Base-by-base conservation (phyloP, 208 protist species). In the Trypanosoma mega region DNA sequence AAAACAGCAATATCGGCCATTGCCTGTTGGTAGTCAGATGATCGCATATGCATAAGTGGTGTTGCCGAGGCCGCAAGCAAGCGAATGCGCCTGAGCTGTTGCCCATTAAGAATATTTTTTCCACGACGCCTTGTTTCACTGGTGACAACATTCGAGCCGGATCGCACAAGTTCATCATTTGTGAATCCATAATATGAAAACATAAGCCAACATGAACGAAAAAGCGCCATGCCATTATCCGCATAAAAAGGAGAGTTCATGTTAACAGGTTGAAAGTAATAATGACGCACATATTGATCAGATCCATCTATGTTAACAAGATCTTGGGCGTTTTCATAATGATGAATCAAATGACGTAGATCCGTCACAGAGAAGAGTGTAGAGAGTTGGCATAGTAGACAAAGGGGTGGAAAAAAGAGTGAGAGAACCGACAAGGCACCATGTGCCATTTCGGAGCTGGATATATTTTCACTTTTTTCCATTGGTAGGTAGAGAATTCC, bases 141-240 rank as follows among this genome's bases (percentile, higher is more conserved):
- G 52, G 45, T 29, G 8, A n/a, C 36, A 6, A n/a, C 53, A 26
- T 30, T 41, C 8, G 39, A 2, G n/a, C 27, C 29, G 6, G 47
- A 49, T 18, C 54, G n/a, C 14, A 48, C 21, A 0, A 91, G 54
- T 49, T 81, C 72, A 50, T 91, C 79, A 16, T 50, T 52, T 14
- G 80, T 83, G 55, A 88, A 83, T 30, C 78, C 74, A 70, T 94
- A 94, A 74, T 87, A 79, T 21, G 78, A 76, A 14, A 90, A 50
- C 72, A 94, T 78, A 49, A 94, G 61, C 87, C 87, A 94, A 30
- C 64, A 88, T 6, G 83, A 77, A 55, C 83, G 87, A 67, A 94
- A 86, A 52, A 73, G 67, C 3, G 56, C 41, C 39, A 76, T 65
- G 3, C 60, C 49, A 51, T 77, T 62, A 12, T 66, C 67, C 24